Percentiles rank a stretch among this genome's conserved stretches.
These are phyloP conservation scores for Heliosperma pusillum DNA, from an alignment of 148 eudicot species.

Conservation along the genomic window DNA sequence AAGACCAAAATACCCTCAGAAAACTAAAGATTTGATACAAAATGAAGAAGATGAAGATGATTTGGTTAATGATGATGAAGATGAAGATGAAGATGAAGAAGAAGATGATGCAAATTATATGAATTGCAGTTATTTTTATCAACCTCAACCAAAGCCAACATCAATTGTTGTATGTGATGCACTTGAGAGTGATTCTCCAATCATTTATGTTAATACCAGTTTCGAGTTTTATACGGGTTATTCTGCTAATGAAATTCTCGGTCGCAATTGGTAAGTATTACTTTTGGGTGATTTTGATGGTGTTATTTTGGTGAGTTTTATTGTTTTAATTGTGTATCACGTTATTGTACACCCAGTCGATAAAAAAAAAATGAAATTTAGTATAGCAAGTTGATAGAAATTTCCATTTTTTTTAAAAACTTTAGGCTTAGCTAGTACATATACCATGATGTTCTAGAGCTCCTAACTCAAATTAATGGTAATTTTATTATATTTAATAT, in stretches of 20 bases:
- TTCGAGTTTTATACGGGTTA: constrained; percentile 74
- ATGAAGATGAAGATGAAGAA: constrained; percentile 7
- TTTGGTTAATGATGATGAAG: background rate
- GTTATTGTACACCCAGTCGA: too few species aligned
- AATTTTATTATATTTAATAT: too few species aligned
- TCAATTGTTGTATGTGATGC: constrained; percentile 82
- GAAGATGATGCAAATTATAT: constrained; percentile 15
- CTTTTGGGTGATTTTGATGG: too few species aligned
- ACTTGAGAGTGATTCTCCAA: constrained; percentile 61
- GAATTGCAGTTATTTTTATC: constrained; percentile 23
- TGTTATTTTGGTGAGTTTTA: too few species aligned
- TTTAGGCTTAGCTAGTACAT: too few species aligned
- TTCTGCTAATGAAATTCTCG: constrained; percentile 74
- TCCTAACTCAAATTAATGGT: too few species aligned
- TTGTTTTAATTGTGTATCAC: too few species aligned
- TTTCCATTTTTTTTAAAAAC: too few species aligned
- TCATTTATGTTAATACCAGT: constrained; percentile 70
- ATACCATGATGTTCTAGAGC: background rate
- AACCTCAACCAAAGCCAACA: constrained; percentile 39
- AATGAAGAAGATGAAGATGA: constrained; percentile 19
- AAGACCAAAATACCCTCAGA: constrained; percentile 41
- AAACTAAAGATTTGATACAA: constrained; percentile 1
- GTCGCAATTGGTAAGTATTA: constrained; percentile 61
- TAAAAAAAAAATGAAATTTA: background rate
- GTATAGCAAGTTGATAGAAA: too few species aligned